Conservation (phyloP, 495 filamentous ascomycete species). For the Penicillium manginii region DNA sequence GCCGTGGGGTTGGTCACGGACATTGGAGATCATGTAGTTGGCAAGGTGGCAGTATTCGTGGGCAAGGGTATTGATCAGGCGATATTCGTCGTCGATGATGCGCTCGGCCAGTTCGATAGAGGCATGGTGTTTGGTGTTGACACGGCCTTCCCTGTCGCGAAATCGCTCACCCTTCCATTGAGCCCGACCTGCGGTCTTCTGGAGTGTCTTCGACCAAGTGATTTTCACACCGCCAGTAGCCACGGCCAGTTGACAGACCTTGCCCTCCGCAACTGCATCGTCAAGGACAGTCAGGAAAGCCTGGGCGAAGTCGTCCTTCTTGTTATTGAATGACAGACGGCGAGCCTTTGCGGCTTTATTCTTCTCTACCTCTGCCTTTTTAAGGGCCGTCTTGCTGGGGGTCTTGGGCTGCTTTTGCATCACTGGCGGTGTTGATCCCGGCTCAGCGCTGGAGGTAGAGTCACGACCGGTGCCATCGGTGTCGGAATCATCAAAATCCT, state of each 20-base stretch:
- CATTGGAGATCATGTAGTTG: constrained; percentile 77
- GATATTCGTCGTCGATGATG: constrained; percentile 76
- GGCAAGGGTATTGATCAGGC: constrained; percentile 82
- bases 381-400: constrained; percentile 47
- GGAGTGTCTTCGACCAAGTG: constrained; percentile 82
- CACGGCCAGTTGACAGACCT: constrained; percentile 61
- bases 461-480: constrained; percentile 20
- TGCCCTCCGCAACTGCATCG: constrained; percentile 60
- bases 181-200: constrained; percentile 85
- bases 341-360: constrained; percentile 44
- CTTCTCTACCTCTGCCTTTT: constrained; percentile 47
- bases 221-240: constrained; percentile 77
- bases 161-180: constrained; percentile 72
- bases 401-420: constrained; percentile 33
- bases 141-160: constrained; percentile 27
- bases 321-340: constrained; percentile 67
- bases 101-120: constrained; percentile 87
- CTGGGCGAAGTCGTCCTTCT: constrained; percentile 68
- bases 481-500: constrained; percentile 39
- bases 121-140: constrained; percentile 61
- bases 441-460: constrained; percentile 12
- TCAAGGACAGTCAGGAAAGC: constrained; percentile 78
- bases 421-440: constrained; percentile 17
- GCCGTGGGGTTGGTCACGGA: constrained; percentile 76
- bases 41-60: constrained; percentile 96